Conservation (phyloP, 108 stramenopile species). For the Epithemia pelagica region DNA sequence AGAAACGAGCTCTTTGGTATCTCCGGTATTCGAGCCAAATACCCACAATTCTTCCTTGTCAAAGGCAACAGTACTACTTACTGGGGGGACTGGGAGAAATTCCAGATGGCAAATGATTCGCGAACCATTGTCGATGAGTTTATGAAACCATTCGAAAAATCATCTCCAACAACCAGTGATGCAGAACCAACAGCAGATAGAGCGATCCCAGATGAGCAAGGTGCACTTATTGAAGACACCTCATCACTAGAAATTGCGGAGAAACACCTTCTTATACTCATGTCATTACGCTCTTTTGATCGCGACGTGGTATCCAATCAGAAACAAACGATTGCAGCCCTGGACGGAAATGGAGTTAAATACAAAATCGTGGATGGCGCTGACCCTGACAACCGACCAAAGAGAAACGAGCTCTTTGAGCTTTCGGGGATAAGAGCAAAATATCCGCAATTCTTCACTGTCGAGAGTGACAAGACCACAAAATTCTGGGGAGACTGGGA, state of each 20-base stretch:
- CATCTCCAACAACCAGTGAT: no score
- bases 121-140: no score
- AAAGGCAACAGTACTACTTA: conserved; percentile 23
- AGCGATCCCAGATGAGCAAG: no score
- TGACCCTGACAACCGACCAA: conserved; percentile 31
- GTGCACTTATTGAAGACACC: no score
- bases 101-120: conserved; percentile 11
- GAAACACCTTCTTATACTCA: background rate
- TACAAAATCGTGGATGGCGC: conserved; percentile 47
- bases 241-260: background rate
- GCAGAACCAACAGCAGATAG: no score
- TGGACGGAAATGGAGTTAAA: conserved; percentile 9
- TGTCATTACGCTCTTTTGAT: conserved; percentile 1
- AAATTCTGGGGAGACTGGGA: conserved; percentile 16
- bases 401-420: conserved; percentile 45
- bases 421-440: conserved; percentile 45
- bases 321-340: conserved; percentile 27
- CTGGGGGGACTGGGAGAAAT: conserved; percentile 6
- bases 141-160: no score
- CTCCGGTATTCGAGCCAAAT: conserved; percentile 44
- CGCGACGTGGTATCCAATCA: conserved; percentile 30
- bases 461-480: conserved; percentile 17
- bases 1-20: conserved; percentile 49
- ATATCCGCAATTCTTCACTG: conserved; percentile 62
- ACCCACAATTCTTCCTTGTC: conserved; percentile 57